Percentiles rank a stretch among this genome's conserved stretches.
These are phyloP conservation scores for Cruciata laevipes DNA, from an alignment of 257 asterid genomes.

Conservation along the genomic window DNA sequence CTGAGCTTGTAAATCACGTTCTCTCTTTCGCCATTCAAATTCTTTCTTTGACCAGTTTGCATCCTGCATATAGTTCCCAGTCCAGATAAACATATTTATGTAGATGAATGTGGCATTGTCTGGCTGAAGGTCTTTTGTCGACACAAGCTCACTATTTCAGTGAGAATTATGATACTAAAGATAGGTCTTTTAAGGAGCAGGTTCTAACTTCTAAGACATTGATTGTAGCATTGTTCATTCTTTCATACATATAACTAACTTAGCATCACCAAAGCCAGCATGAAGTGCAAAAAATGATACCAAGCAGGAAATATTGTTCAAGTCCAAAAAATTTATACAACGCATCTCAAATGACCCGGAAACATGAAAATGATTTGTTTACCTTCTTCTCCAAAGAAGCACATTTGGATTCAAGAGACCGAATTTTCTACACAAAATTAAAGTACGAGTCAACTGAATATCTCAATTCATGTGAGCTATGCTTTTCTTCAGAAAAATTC, in stretches of 20 bases:
- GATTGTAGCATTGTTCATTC: background rate
- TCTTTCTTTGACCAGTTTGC: slow-evolving; percentile 54
- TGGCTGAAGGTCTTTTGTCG: background rate
- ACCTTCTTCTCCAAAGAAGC: slow-evolving; percentile 65
- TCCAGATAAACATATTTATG: background rate
- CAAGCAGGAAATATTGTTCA: background rate
- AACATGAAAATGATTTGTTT: slow-evolving; percentile 15
- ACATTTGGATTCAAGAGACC: slow-evolving; percentile 57
- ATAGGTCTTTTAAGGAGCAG: background rate
- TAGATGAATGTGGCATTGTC: slow-evolving; percentile 7
- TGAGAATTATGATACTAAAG: background rate
- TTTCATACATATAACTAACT: background rate
- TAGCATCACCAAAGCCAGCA: background rate
- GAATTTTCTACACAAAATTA: slow-evolving; percentile 48
- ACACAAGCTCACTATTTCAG: background rate
- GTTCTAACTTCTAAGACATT: background rate
- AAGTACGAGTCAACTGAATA: slow-evolving; percentile 10
- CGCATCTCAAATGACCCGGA: background rate
- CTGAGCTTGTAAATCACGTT: slow-evolving; percentile 45
- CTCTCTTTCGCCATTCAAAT: slow-evolving; percentile 61
- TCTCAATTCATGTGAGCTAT: background rate
- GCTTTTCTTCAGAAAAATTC: slow-evolving; percentile 1
- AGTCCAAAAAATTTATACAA: background rate
- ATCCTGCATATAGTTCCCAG: slow-evolving; percentile 31
- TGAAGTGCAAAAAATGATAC: background rate